These are phyloP conservation scores for Strigomonas oncopelti DNA, from an alignment of 208 protist species.

Conservation along the genomic window DNA sequence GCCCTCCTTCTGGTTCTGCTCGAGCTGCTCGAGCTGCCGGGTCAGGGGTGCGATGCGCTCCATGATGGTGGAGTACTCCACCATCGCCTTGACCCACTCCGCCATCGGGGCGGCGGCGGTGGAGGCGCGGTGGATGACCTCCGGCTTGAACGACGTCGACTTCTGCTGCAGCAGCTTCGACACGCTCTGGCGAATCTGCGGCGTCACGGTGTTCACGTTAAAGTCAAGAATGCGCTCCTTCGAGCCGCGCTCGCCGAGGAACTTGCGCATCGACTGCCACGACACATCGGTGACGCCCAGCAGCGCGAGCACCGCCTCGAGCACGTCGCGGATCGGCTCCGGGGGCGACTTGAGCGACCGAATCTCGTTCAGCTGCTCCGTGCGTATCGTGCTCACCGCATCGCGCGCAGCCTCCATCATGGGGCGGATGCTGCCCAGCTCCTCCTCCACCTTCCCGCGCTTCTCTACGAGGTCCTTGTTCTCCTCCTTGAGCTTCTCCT, in stretches of 20 bases:
- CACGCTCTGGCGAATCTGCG: constrained; percentile 76
- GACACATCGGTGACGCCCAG: constrained; percentile 93
- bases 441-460: constrained; percentile 85
- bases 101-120: constrained; percentile 95
- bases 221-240: constrained; percentile 96
- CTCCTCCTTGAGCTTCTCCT: constrained; percentile 86
- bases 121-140: constrained; percentile 88
- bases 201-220: constrained; percentile 90
- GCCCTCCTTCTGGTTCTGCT: constrained; percentile 68
- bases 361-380: constrained; percentile 95
- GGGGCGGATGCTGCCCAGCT: constrained; percentile 92
- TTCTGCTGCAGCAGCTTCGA: constrained; percentile 86
- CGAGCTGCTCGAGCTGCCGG: constrained; percentile 76
- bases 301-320: constrained; percentile 95
- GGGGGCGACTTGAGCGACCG: constrained; percentile 92
- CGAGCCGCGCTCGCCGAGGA: constrained; percentile 89
- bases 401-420: constrained; percentile 92
- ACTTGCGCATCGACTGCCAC: constrained; percentile 96
- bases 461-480: constrained; percentile 79
- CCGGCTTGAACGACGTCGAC: constrained; percentile 88
- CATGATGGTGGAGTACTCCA: constrained; percentile 94
- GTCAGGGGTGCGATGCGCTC: constrained; percentile 88
- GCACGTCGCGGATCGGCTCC: constrained; percentile 92
- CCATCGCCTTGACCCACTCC: constrained; percentile 95
- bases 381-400: constrained; percentile 92